Evolutionary conservation across 1,284 basidiomycete genomes (phyloP).

Genomic region (Puccinia novopanici): DNA sequence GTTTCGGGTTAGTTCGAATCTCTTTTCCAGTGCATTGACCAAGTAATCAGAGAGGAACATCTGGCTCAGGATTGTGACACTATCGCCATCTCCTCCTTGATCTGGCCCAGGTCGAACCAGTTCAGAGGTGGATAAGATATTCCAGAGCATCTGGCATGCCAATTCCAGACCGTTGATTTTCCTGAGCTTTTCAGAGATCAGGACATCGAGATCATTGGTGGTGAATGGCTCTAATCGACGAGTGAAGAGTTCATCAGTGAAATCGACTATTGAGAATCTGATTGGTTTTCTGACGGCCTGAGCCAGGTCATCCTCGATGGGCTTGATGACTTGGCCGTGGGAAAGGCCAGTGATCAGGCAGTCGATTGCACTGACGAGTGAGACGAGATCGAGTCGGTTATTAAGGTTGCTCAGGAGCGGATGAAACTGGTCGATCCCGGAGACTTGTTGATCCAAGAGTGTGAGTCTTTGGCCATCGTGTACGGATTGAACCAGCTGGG

Average conservation of each 20-base stretch:
- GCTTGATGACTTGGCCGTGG: constrained; percentile 17
- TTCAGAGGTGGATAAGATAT: constrained; percentile 40
- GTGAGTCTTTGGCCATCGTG: not conserved
- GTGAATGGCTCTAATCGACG: constrained; percentile 37
- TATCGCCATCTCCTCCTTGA: constrained; percentile 34
- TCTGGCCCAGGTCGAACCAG: constrained; percentile 15
- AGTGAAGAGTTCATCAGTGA: constrained; percentile 40
- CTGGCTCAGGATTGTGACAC: constrained; percentile 56
- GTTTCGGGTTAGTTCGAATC: constrained; percentile 58
- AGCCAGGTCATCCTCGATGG: constrained; percentile 43
- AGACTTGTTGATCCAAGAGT: constrained; percentile 27
- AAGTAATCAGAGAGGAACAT: constrained; percentile 58
- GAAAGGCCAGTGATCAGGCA: constrained; percentile 20
- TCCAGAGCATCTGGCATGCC: constrained; percentile 33
- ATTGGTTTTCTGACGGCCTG: constrained; percentile 28
- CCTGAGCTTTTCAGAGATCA: not conserved
- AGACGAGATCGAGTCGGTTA: constrained; percentile 34
- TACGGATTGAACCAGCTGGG: constrained; percentile 26
- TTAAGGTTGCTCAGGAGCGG: constrained; percentile 40
- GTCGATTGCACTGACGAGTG: constrained; percentile 18
- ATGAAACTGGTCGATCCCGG: constrained; percentile 21
- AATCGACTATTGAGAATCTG: constrained; percentile 29
- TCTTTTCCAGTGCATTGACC: constrained; percentile 54
- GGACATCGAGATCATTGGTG: constrained; percentile 15
- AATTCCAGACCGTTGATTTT: constrained; percentile 30